Conservation (phyloP, 768 basidiomycete species). For the Suillus discolor region DNA sequence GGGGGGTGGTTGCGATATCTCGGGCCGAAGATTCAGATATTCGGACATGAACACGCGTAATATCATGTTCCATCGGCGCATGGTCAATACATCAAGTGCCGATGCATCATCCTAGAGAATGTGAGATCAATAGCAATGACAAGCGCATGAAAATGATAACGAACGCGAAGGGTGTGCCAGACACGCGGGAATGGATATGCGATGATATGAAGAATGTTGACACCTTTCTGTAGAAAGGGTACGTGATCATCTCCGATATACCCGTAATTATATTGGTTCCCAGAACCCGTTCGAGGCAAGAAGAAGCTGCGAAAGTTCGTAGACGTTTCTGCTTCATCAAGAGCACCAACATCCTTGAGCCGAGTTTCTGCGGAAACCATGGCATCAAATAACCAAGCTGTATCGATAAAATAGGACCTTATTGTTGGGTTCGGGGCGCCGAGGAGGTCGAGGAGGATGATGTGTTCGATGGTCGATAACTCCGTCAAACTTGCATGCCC, state of each 20-base stretch:
- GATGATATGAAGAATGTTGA: slow-evolving; percentile 89
- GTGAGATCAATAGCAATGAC: slow-evolving; percentile 5
- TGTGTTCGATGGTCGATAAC: slow-evolving; percentile 81
- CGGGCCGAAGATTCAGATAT: slow-evolving; percentile 75
- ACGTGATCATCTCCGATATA: slow-evolving; percentile 92
- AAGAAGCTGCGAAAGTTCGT: slow-evolving; percentile 68
- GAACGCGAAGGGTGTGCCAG: slow-evolving; percentile 82
- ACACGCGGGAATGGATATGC: slow-evolving; percentile 85
- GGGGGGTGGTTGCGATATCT: slow-evolving; percentile 33
- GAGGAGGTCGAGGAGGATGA: slow-evolving; percentile 91
- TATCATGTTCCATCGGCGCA: slow-evolving; percentile 89
- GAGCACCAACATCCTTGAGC: slow-evolving; percentile 65
- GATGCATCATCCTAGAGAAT: slow-evolving; percentile 80
- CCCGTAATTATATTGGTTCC: slow-evolving; percentile 43
- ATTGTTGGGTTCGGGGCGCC: slow-evolving; percentile 78
- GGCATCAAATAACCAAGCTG: slow-evolving; percentile 90
- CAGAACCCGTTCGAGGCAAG: slow-evolving; percentile 42
- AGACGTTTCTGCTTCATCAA: slow-evolving; percentile 48
- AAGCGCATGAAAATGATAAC: slow-evolving; percentile 22
- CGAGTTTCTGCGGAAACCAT: slow-evolving; percentile 72
- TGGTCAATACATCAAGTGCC: slow-evolving; percentile 80
- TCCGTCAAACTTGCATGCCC: slow-evolving; percentile 56
- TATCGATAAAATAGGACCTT: slow-evolving; percentile 81
- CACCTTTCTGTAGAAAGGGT: slow-evolving; percentile 83
- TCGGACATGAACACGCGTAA: slow-evolving; percentile 87